Conservation (phyloP, 148 eudicot species). For the Hydrangea macrophylla region DNA sequence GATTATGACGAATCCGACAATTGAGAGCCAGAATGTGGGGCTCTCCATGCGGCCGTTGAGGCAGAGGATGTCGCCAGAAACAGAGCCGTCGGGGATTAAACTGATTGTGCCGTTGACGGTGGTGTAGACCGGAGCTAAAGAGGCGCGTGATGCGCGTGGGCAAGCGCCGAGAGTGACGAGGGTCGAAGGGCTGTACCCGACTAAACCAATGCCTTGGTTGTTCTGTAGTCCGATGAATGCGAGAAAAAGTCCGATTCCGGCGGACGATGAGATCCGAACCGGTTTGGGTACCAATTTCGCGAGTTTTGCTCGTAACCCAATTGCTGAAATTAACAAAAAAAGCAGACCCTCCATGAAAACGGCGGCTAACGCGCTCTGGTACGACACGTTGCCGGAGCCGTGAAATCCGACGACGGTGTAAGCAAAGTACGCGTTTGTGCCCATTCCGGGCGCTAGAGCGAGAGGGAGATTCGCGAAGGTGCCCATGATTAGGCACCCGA, state of each 20-base stretch:
- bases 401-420: slow-evolving; percentile 89
- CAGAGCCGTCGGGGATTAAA: slow-evolving; percentile 54
- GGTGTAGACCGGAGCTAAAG: slow-evolving; percentile 55
- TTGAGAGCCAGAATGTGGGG: slow-evolving; percentile 82
- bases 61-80: slow-evolving; percentile 61
- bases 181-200: slow-evolving; percentile 68
- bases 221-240: slow-evolving; percentile 87
- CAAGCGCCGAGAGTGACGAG: slow-evolving; percentile 73
- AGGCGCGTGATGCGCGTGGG: slow-evolving; percentile 51
- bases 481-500: slow-evolving; percentile 88
- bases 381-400: slow-evolving; percentile 74
- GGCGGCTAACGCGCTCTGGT: slow-evolving; percentile 67
- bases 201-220: slow-evolving; percentile 70
- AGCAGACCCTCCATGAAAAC: slow-evolving; percentile 78
- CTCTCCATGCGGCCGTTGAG: slow-evolving; percentile 67
- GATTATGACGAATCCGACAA: slow-evolving; percentile 73
- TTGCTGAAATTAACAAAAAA: slow-evolving; percentile 63
- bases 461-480: slow-evolving; percentile 75
- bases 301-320: slow-evolving; percentile 65
- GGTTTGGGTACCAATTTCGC: slow-evolving; percentile 83
- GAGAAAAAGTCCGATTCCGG: slow-evolving; percentile 83
- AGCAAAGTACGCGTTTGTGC: slow-evolving; percentile 85
- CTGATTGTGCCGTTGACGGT: slow-evolving; percentile 52
- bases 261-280: slow-evolving; percentile 72
- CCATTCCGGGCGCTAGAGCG: slow-evolving; percentile 95